Evolutionary conservation across 2,329 filamentous ascomycete species (phyloP), one percentile per base, ranked within the genome.

Genomic region (Aureobasidium sp.): DNA sequence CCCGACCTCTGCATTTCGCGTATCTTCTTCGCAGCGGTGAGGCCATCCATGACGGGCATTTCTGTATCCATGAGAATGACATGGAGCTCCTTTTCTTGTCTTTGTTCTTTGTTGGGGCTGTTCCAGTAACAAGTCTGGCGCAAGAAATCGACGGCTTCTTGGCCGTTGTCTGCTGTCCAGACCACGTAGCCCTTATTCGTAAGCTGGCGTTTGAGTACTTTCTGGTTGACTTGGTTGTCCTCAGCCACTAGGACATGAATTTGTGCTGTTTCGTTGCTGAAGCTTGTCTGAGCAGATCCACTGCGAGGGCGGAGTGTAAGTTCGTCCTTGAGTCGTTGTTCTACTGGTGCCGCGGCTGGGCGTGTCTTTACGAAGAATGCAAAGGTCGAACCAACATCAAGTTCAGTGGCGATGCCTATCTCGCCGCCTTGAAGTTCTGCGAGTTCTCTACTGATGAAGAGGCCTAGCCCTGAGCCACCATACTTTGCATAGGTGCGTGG

Each of bases 351-450:
- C 8, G 63, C 49, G 4, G 60, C 62, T 2, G 47, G 50, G 7
- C 81, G 82, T 59, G 79, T 79, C 66, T 83, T 83, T 68, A 88
- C 78, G 68, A 87, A 88, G 69, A 89, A 88, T 41, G 80, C 83
- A 71, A 89, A 88, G 1, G 81, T 86, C 66, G 84, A 86, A 34
- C 86, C 86, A 11, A 79, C 70, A 7, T 81, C 84, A 62, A 79
- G 78, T 48, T 77, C 70, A 0, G 85, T 87, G 1, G 78, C 76
- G 7, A 89, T 83, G 1, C 86, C 86, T 42, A 90, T 88, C 44
- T 84, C 80, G 1, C 87, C 87, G n/a, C 86, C 85, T 65, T 89
- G 86, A 41, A 89, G 77, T 68, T 89, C 86, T 2, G 84, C 85
- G 21, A 44, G 41, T 44, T 44, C 41, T 13, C 41, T 44, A 21